These are phyloP conservation scores for Rhodosporidiobolus sp. DNA, from an alignment of 768 basidiomycete species.

Conservation along the genomic window DNA sequence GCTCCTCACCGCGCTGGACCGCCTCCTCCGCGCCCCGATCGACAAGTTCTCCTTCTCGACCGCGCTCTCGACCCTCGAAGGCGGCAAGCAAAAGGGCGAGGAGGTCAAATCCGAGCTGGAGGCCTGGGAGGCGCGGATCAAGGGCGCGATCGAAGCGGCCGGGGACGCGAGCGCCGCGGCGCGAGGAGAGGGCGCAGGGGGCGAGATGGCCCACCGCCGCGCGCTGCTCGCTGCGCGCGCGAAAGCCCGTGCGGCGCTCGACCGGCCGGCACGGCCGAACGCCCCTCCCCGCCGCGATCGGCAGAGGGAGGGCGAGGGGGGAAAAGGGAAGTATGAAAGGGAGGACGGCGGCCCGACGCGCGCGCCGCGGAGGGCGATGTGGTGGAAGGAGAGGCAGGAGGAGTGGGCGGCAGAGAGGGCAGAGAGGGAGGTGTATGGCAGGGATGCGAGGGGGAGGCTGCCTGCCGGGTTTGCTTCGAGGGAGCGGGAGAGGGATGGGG, in stretches of 20 bases:
- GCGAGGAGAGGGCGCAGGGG: not conserved
- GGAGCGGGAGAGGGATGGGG: not conserved
- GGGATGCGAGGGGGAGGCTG: not conserved
- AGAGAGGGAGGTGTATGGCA: not conserved
- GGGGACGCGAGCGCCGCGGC: too few species aligned
- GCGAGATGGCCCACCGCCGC: not conserved
- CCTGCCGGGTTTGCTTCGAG: not conserved
- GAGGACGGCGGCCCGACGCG: not conserved
- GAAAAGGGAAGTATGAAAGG: not conserved
- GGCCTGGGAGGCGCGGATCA: not conserved
- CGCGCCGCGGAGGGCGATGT: not conserved
- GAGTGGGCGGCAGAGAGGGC: not conserved
- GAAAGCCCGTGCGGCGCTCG: not conserved
- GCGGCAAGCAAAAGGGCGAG: not conserved
- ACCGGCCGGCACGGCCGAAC: not conserved
- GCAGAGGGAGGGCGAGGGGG: not conserved
- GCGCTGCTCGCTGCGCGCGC: too few species aligned
- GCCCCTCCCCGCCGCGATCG: not conserved
- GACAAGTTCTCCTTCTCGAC: not conserved
- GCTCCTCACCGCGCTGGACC: not conserved
- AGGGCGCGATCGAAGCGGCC: not conserved
- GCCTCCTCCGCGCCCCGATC: not conserved
- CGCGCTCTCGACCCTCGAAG: too few species aligned
- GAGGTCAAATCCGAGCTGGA: not conserved
- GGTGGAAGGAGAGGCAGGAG: not conserved